Conservation (phyloP, 495 filamentous ascomycete species). For the Lepraria neglecta region DNA sequence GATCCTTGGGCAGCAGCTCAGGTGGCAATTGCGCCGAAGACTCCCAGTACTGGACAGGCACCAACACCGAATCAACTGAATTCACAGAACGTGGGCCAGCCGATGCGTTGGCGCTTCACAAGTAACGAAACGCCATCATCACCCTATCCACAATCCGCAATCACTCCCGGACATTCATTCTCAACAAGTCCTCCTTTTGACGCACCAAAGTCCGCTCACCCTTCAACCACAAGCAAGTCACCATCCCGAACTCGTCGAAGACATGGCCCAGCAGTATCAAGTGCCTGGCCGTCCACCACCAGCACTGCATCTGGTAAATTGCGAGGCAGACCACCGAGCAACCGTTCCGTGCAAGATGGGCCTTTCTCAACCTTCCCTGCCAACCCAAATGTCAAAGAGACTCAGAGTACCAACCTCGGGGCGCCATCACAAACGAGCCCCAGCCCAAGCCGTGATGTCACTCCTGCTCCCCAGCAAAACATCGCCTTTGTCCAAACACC, state of each 20-base stretch:
- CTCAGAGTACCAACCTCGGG: slow-evolving; percentile 20
- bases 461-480: slow-evolving; percentile 25
- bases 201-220: slow-evolving; percentile 67
- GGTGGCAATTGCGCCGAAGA: slow-evolving; percentile 26
- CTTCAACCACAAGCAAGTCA: slow-evolving; percentile 43
- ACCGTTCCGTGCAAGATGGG: slow-evolving; percentile 63
- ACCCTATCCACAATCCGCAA: slow-evolving; percentile 75
- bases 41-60: slow-evolving; percentile 23
- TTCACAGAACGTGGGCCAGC: slow-evolving; percentile 29
- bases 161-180: slow-evolving; percentile 53
- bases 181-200: slow-evolving; percentile 43
- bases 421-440: slow-evolving; percentile 33
- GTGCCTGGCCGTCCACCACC: slow-evolving; percentile 77
- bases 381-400: slow-evolving; percentile 47
- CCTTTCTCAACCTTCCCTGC: slow-evolving; percentile 86
- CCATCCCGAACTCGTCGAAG: slow-evolving; percentile 56
- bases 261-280: slow-evolving; percentile 92
- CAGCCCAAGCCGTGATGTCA: slow-evolving; percentile 24
- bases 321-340: slow-evolving; percentile 78
- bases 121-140: slow-evolving; percentile 52
- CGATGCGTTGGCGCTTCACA: slow-evolving; percentile 41
- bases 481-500: slow-evolving; percentile 28
- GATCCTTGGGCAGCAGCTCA: slow-evolving; percentile 53
- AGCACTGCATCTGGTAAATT: slow-evolving; percentile 64
- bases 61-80: slow-evolving; percentile 20